Base-by-base conservation (phyloP, 345 rosid species). In the Dipteronia dyeriana region DNA sequence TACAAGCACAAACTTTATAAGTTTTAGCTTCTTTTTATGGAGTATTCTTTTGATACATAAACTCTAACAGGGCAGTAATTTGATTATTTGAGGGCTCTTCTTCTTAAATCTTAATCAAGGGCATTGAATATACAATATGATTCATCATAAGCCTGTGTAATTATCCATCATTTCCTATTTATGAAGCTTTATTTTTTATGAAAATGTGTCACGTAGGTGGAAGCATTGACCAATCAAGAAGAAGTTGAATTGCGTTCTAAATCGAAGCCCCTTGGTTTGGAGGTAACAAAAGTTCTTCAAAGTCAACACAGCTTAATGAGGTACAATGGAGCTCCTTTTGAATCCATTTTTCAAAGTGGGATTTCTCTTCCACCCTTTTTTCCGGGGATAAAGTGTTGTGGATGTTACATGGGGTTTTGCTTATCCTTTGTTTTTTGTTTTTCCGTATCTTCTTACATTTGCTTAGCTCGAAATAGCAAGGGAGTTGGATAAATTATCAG, bases 221-320 rank as follows among this genome's bases (percentile, higher is more conserved):
- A 94, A 86, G 76, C 90, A 74, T 82, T 90, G 79, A 89, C 92
- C 16, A 92, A 94, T 41, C 84, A 91, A 76, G 98, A 92, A 79
- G 98, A 92, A 64, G 94, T 91, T 17, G 97, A 92, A 68, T 70
- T 92, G 75, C 95, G 97, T 20, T 88, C 93, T n/a, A 92, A 94
- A 81, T 92, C 92, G 7, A 93, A 94, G 86, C 90, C 97, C 47
- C 97, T 92, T 49, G 92, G 93, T 25, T 79, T 91, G 62, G 97
- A 92, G 84, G 91, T 94, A 26, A 90, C 91, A 16, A 92, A 92
- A 84, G 87, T 91, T 38, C 95, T 26, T 86, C 97, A 11, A 84
- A 84, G 51, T 87, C 95, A 2, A 60, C 84, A 0, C 77, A 82
- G 66, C 92, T 92, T 72, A 84, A 88, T 73, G 93, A 94, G 87